Base-by-base conservation (phyloP, 164 flowering plant genomes). In the Aristolochia fimbriata region DNA sequence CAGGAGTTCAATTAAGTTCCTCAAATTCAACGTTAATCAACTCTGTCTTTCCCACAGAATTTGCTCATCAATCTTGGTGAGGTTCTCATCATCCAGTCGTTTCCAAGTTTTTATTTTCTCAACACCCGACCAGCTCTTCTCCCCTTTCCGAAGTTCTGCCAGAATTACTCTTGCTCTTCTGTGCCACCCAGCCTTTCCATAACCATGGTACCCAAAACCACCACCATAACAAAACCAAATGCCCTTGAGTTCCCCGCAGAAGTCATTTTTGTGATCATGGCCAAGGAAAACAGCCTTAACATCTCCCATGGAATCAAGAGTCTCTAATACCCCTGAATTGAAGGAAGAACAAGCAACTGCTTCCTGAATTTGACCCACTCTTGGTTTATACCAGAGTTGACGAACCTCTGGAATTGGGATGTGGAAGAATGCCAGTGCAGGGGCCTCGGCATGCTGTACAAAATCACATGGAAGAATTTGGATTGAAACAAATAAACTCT, bases 181-280 rank as follows among this genome's bases (percentile, higher is more conserved):
- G 13, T 76, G 71, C 93, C 88, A 82, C 2, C 96, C 93, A 6
- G 76, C 79, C 58, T 52, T 73, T 19, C 95, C 98, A 67, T 92
- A 92, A 15, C 74, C 98, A 75, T 92, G 96, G 70, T 92, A 92
- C 19, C 98, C 98, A 67, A 73, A 72, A 15, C 93, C 96, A 24
- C 98, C 96, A 47, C 95, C 95, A 69, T 87, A 88, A 67, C 96
- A 92, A 62, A 92, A 79, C 92, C 87, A 81, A 62, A 88, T 79
- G 15, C 87, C 86, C 27, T 72, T 65, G 11, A 92, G 37, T 48
- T 77, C 74, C 46, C 98, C 96, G 71, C 98, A 92, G 68, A 92
- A 92, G 72, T 92, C 98, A 59, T 92, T 92, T 11, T 1, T 55
- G 62, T 88, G 98, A 74, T 92, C 96, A 66, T 88, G 96, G 63